These are phyloP conservation scores for Dicorynia guianensis DNA, from an alignment of 306 rosid genomes.

Conservation along the genomic window DNA sequence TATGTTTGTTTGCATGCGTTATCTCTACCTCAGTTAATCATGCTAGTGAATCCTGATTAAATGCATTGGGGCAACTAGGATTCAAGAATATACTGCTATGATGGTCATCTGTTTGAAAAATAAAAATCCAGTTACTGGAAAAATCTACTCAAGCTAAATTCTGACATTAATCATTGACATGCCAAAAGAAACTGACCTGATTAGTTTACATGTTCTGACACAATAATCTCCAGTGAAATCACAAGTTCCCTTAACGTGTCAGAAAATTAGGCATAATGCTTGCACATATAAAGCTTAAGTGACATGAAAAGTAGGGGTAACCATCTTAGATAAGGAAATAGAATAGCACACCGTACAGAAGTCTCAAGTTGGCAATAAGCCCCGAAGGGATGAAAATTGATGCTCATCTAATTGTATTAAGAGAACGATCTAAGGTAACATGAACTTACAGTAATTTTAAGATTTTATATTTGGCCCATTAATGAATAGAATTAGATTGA, in stretches of 20 bases:
- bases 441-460: not conserved
- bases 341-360: not conserved
- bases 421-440: conserved; percentile 1
- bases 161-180: not conserved
- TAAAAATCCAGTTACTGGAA: not conserved
- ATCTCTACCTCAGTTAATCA: not conserved
- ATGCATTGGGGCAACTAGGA: no score
- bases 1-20: not conserved
- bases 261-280: conserved; percentile 4
- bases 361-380: not conserved
- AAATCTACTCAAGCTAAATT: not conserved
- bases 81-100: not conserved
- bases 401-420: conserved; percentile 23
- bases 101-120: not conserved
- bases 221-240: not conserved
- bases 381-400: not conserved
- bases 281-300: not conserved
- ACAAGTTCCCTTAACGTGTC: not conserved
- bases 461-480: not conserved
- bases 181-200: not conserved
- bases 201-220: not conserved
- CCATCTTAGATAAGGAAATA: not conserved
- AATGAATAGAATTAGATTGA: not conserved
- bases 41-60: not conserved
- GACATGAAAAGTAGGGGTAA: not conserved